These are phyloP conservation scores for Nothopassalora personata DNA, from an alignment of 2,329 filamentous ascomycete genomes.

Conservation along the genomic window DNA sequence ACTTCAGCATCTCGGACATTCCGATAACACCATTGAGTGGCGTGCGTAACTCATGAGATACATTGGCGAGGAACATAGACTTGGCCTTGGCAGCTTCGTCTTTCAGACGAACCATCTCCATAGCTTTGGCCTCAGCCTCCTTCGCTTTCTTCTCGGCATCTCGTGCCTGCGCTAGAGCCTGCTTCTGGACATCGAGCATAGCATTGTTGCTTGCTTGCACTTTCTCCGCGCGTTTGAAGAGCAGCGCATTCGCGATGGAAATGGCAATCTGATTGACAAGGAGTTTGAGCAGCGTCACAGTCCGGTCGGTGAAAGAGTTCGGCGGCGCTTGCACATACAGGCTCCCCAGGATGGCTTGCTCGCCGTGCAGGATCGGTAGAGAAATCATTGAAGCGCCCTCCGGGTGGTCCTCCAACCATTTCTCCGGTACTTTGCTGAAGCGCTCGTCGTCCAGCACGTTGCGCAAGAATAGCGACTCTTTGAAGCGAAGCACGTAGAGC, in stretches of 20 bases:
- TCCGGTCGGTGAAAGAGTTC: constrained; percentile 69
- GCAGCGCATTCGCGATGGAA: constrained; percentile 58
- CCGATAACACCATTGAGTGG: constrained; percentile 52
- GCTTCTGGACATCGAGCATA: constrained; percentile 73
- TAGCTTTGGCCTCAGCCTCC: constrained; percentile 67
- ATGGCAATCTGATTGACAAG: constrained; percentile 72
- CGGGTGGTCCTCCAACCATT: constrained; percentile 63
- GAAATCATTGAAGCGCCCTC: constrained; percentile 70
- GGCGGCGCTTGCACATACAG: constrained; percentile 71
- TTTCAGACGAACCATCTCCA: constrained; percentile 72
- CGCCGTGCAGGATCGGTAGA: constrained; percentile 71
- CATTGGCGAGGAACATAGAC: constrained; percentile 63
- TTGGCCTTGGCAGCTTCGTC: constrained; percentile 81
- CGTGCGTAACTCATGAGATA: constrained; percentile 54
- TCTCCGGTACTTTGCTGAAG: constrained; percentile 67
- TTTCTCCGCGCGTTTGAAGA: constrained; percentile 66
- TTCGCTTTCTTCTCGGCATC: constrained; percentile 73
- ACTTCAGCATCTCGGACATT: constrained; percentile 58
- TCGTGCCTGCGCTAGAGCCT: constrained; percentile 64
- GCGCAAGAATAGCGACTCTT: constrained; percentile 67
- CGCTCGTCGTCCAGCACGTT: constrained; percentile 70
- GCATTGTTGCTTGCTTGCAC: constrained; percentile 72
- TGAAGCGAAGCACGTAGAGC: constrained; percentile 69
- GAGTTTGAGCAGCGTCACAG: constrained; percentile 52
- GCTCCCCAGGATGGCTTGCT: constrained; percentile 64